A percentile compares a stretch with the other conserved stretches of the same genome.
phyloP scores from a whole-genome alignment of 2,329 filamentous ascomycete genomes.

The Alternaria sp. region DNA sequence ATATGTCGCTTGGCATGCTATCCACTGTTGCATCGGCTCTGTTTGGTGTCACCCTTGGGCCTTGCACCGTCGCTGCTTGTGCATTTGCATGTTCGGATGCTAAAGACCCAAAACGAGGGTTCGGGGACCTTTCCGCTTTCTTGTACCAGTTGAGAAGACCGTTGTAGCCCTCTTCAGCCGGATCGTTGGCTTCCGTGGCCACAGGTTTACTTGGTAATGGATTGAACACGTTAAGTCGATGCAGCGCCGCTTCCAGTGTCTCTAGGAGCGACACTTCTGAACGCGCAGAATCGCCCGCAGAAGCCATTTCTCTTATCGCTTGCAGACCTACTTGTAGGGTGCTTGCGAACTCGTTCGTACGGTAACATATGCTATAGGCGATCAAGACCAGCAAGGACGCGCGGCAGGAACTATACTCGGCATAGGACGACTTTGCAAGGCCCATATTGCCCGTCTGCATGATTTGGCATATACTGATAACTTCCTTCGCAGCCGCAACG shows the following conservation, averaged over 20 bases:
- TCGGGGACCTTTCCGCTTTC: neutral
- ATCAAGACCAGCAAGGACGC: slow-evolving; percentile 23
- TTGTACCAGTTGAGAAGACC: slow-evolving; percentile 19
- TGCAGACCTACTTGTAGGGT: slow-evolving; percentile 15
- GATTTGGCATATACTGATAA: slow-evolving; percentile 14
- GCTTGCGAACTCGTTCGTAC: slow-evolving; percentile 19
- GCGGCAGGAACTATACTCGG: slow-evolving; percentile 23
- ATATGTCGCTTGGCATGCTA: neutral
- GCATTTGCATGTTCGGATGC: neutral
- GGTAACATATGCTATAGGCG: slow-evolving; percentile 19
- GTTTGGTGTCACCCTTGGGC: neutral
- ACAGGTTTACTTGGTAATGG: neutral
- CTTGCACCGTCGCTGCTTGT: slow-evolving; percentile 1
- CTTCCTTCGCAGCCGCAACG: slow-evolving; percentile 18
- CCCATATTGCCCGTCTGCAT: slow-evolving; percentile 21
- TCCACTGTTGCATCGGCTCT: neutral
- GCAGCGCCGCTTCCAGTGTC: slow-evolving; percentile 18
- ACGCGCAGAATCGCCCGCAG: slow-evolving; percentile 20
- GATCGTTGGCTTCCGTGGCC: neutral
- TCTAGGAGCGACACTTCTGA: slow-evolving; percentile 22
- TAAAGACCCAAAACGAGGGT: neutral
- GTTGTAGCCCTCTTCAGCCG: slow-evolving; percentile 15
- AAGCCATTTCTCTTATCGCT: slow-evolving; percentile 22
- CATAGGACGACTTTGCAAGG: slow-evolving; percentile 24
- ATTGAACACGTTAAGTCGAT: slow-evolving; percentile 20